Base-by-base conservation (phyloP, 768 basidiomycete genomes). In the Collybia sordida region DNA sequence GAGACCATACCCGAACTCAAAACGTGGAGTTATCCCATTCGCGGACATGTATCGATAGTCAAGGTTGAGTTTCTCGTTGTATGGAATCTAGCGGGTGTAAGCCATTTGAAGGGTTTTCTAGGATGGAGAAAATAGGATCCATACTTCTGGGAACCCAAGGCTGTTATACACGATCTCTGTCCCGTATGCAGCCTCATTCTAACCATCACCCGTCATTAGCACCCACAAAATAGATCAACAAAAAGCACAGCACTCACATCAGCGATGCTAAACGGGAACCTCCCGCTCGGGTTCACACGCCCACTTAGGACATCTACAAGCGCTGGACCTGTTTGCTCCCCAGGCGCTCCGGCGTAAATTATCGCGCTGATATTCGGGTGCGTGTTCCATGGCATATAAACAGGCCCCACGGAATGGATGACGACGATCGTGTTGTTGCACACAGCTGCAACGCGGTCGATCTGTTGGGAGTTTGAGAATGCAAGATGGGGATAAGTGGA, bases 361-460 rank as follows among this genome's bases (percentile, higher is more conserved):
- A 85, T 80, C 2, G 72, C 83, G 4, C 83, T 83, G 56, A 85
- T 78, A 52, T 93, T 93, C 2, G 88, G 82, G 52, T 93, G 78
- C 11, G 78, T 74, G 22, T 83, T 83, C 90, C 90, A 93, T 6
- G 74, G 61, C 65, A 93, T 79, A n/a, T 80, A 61, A 2, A 89
- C 78, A 0, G 87, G 85, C 3, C 92, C 92, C 25, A 91, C 87
- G 6, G 82, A 82, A 65, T 93, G 85, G 1, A 88, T 71, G 14
- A 95, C 80, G 21, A 92, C 93, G 46, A 94, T 78, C 4, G 88
- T 91, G 64, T 91, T 91, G 54, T 71, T 79, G 66, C 84, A 85
- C 0, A 81, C 77, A 4, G 80, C 73, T 0, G 93, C 90, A 3
- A 87, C 84, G 0, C 73, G 65, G 49, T 75, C 57, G 63, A 74